Evolutionary conservation across 2,329 filamentous ascomycete species (phyloP), one percentile per base, ranked within the genome.

Genomic region (Diaporthe aspalathi): DNA sequence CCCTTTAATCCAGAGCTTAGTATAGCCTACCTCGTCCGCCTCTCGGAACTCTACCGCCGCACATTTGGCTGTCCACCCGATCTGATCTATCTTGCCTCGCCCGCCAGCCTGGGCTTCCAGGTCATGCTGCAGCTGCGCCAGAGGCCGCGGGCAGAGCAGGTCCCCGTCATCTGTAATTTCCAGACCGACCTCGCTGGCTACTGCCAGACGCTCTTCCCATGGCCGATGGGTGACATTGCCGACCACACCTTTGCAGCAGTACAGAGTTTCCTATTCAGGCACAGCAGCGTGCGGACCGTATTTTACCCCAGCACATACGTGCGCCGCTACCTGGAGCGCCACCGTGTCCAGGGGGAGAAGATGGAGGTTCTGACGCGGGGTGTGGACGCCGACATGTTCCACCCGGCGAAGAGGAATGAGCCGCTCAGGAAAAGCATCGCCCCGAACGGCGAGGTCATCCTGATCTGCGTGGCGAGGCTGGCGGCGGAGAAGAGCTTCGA

Each of bases 1-100:
- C 91, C 91, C 0, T 93, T 92, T 81, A 93, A 93, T 78, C 91
- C 90, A 0, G 90, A 93, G 75, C 84, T 93, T 56, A 91, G 90
- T 11, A 87, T 93, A 29, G 91, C 90, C 16, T 92, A 92, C 74
- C 91, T 91, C 0, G 90, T 93, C 70, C 87, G 90, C 27, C 84
- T 93, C 40, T 89, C 89, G 3, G 83, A 86, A 4, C 81, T 93
- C 47, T 92, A 89, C 79, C 81, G 83, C 6, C 84, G 85, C 56
- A 90, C 90, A 0, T 92, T 92, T 77, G 84, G 87, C 50, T 77
- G 78, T 43, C 81, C 83, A 3, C 91, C 91, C 0, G 91, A 93
- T 76, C 80, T 93, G 49, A 89, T 93, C 76, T 93, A 93, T 76
- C 83, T 93, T 16, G 91, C 91, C 1, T 92, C 89, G 53, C 91